Evolutionary conservation across 2,329 filamentous ascomycete genomes (phyloP).

Genomic region (Hyphodiscus sp.): DNA sequence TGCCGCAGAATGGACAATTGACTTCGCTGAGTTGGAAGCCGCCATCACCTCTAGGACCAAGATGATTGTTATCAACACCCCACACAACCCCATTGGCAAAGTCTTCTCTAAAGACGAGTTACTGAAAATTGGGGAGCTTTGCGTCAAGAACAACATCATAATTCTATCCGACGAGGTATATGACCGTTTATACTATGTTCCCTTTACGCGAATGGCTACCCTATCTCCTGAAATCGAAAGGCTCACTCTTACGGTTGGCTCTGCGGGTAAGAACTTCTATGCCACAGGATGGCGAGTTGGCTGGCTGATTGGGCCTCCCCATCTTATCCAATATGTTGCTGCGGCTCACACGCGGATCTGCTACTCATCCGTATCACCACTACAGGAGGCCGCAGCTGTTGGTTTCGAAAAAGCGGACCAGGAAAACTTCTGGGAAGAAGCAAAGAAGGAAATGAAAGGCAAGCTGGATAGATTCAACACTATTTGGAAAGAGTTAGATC

Average conservation of each 20-base stretch:
- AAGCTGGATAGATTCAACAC: slow-evolving; percentile 86
- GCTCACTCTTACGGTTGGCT: slow-evolving; percentile 88
- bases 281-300: slow-evolving; percentile 94
- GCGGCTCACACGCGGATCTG: slow-evolving; percentile 95
- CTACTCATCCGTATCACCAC: slow-evolving; percentile 85
- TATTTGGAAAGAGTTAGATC: slow-evolving; percentile 66
- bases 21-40: slow-evolving; percentile 74
- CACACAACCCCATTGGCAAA: slow-evolving; percentile 93
- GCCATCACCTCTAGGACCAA: slow-evolving; percentile 83
- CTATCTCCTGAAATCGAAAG: slow-evolving; percentile 83
- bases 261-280: slow-evolving; percentile 97
- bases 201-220: slow-evolving; percentile 88
- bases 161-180: slow-evolving; percentile 93
- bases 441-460: slow-evolving; percentile 77
- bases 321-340: slow-evolving; percentile 85
- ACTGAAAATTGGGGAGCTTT: slow-evolving; percentile 76
- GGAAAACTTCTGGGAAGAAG: slow-evolving; percentile 80
- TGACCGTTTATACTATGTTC: slow-evolving; percentile 89
- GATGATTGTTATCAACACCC: slow-evolving; percentile 89
- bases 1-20: slow-evolving; percentile 80
- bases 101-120: slow-evolving; percentile 84
- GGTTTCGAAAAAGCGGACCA: slow-evolving; percentile 87
- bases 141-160: slow-evolving; percentile 87
- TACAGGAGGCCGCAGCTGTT: slow-evolving; percentile 90
- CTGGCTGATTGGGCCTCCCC: slow-evolving; percentile 84